phyloP scores from a whole-genome alignment of 148 eudicot genomes.

The Persicaria maculosa region DNA sequence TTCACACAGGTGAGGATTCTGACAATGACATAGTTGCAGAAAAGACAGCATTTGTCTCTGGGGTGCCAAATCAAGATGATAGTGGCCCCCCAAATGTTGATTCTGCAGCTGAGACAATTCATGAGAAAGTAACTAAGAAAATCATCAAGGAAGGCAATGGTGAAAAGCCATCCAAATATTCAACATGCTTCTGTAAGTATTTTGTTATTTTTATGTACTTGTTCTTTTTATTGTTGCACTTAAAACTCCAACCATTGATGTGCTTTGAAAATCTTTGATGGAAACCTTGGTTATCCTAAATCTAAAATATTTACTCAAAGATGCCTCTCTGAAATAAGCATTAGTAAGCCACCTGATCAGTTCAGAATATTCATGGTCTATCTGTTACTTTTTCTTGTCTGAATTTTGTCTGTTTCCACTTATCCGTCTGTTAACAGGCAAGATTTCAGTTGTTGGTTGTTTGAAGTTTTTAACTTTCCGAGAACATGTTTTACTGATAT shows the following conservation, averaged over 20 bases:
- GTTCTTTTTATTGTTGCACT: neutral
- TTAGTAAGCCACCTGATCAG: neutral
- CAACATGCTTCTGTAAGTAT: constrained; percentile 89
- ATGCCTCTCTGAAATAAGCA: neutral
- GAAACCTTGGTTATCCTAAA: neutral
- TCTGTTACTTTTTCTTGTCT: neutral
- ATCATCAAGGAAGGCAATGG: constrained; percentile 90
- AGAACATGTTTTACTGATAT: neutral
- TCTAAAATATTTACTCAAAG: neutral
- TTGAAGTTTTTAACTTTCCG: neutral
- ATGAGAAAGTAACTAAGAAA: constrained; percentile 86
- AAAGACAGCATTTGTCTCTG: constrained; percentile 53
- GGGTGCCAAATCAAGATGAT: constrained; percentile 56
- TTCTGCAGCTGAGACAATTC: constrained; percentile 59
- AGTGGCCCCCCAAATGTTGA: constrained; percentile 68
- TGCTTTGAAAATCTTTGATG: neutral
- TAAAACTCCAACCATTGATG: neutral
- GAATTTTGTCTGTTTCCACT: neutral
- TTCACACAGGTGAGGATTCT: constrained; percentile 39
- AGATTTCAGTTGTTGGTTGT: neutral
- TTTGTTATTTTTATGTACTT: neutral
- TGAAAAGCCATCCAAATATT: constrained; percentile 88
- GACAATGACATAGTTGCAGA: constrained; percentile 56
- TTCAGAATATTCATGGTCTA: neutral
- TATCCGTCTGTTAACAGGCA: too few species aligned